Base-by-base conservation (phyloP, 2,329 filamentous ascomycete genomes). In the Incumbomyces lentus region DNA sequence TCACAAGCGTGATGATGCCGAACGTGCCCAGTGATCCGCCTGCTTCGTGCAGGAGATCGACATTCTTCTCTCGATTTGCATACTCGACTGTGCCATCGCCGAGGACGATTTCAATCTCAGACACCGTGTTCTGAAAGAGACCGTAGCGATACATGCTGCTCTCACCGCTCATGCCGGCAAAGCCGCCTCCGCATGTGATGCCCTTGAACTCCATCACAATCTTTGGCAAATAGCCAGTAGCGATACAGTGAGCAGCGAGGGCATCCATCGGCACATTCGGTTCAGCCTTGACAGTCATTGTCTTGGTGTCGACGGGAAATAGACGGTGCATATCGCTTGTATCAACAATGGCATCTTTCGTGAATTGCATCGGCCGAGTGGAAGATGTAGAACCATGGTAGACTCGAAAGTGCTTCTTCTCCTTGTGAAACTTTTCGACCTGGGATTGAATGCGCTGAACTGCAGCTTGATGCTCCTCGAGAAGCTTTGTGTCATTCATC, bases 371-470 rank as follows among this genome's bases (percentile, higher is more conserved):
- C 19, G 73, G 72, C 6, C 84, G 79, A 32, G 84, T 88, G 63
- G 79, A 85, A 66, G 86, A 87, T 19, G 84, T 87, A 0, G 81
- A 79, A 50, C 84, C 84, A 64, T 88, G 84, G 56, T 79, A 84
- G 59, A 88, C 81, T n/a, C 82, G 74, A 63, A 85, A 88, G 2
- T 81, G 75, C 58, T 74, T 65, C 46, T 72, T 63, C 37, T 68
- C 68, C 11, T 67, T 62, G 58, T 73, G 59, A 61, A 77, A 78
- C 6, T 58, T 51, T 38, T 61, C 61, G 31, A 76, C 67, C 44
- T 62, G 64, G 3, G 62, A 59, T 6, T 72, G 66, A 29, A 77
- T 70, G 37, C 58, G 54, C 26, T 66, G 57, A 19, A 77, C 72
- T 17, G 65, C 61, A 45, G 62, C 58, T 45, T 66, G 59, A 54